Evolutionary conservation across 2,329 filamentous ascomycete species (phyloP).

Genomic region (Alternaria sp.): DNA sequence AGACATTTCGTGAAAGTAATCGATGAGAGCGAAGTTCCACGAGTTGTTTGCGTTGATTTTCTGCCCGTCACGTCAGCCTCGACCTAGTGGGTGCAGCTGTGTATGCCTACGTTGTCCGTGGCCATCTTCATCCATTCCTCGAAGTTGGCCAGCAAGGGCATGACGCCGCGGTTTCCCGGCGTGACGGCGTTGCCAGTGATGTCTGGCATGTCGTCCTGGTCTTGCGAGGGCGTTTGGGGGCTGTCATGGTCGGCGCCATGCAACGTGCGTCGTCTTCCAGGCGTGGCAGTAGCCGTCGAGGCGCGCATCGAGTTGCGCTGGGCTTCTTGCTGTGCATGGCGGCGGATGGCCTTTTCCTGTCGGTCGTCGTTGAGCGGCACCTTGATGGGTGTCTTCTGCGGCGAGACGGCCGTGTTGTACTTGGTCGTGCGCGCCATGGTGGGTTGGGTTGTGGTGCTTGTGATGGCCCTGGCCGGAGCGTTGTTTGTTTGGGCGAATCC

Average conservation of each 20-base stretch:
- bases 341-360: conserved; percentile 87
- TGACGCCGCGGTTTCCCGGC: conserved; percentile 87
- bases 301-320: conserved; percentile 93
- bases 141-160: conserved; percentile 95
- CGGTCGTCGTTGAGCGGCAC: conserved; percentile 97
- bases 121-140: conserved; percentile 99
- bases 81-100: not conserved
- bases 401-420: conserved; percentile 55
- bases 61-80: conserved; percentile 29
- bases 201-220: conserved; percentile 62
- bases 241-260: conserved; percentile 59
- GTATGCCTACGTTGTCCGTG: conserved; percentile 75
- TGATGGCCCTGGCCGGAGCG: too few relatives aligned
- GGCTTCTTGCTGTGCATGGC: conserved; percentile 86
- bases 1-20: conserved; percentile 99
- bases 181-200: conserved; percentile 82
- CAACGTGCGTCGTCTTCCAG: conserved; percentile 69
- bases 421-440: conserved; percentile 65
- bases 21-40: conserved; percentile 99
- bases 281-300: conserved; percentile 71
- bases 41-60: conserved; percentile 96
- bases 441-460: too few relatives aligned
- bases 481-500: too few relatives aligned
- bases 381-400: conserved; percentile 56
- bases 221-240: conserved; percentile 58